Evolutionary conservation across 352 stramenopile genomes (phyloP), one percentile per base, ranked within the genome.

Genomic region (Halophytophthora batemanensis): DNA sequence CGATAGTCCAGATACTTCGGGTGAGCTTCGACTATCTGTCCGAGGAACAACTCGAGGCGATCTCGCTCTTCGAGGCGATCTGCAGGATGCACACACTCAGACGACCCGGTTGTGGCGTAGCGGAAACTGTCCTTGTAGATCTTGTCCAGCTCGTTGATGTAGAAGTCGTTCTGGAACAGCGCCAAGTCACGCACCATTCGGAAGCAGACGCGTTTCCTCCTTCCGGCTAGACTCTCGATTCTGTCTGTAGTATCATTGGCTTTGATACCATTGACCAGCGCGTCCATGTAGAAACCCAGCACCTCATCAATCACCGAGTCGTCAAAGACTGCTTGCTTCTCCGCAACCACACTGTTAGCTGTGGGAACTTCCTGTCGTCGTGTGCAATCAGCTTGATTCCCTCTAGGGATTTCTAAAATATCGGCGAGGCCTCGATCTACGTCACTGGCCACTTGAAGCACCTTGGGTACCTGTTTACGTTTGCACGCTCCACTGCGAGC

Each of bases 121-220:
- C 44, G 38, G 22, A 48, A 48, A 13, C 35, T 48, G 6, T 33
- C 13, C 1, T 70, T 21, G 45, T 76, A 70, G 15, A 71, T 44
- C 39, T 60, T 51, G 21, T 74, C 60, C 28, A 87, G 51, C 19
- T 78, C 71, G 2, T 48, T 51, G 15, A 85, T 52, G 49, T 78
- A 89, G 41, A 74, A 78, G 14, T 71, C 69, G 38, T 84, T 86
- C 43, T 69, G 58, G 41, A 89, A 71, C 19, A 89, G 35, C 13
- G 56, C 58, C 29, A 89, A 62, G 51, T 84, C 78, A 2, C 75
- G 69, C 39, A 72, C 42, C 56, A 87, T 66, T 23, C 44, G 45
- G 54, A 71, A 87, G 51, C 50, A 80, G 8, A 59, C 31, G 1
- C 43, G 47, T 8, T 63, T 37, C 56, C 50, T 59, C n/a, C 50